Conservation (phyloP, 177 flowering plant genomes). For the Vitis hybrid region DNA sequence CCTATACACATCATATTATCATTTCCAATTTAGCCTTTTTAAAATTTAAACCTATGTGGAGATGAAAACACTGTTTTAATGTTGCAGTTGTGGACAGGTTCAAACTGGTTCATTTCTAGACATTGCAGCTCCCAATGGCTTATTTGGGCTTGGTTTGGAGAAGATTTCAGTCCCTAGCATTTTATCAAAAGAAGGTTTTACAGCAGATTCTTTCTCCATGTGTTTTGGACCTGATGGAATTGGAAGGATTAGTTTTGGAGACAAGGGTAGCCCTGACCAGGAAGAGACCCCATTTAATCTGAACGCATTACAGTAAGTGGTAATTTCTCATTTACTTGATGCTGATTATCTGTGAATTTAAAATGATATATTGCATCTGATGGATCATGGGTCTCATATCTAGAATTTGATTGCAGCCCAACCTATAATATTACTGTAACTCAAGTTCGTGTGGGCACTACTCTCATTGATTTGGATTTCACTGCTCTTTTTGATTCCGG, state of each 20-base stretch:
- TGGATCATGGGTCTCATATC: neutral
- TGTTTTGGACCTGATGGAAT: conserved; percentile 49
- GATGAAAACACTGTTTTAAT: conserved; percentile 6
- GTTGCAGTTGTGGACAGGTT: conserved; percentile 48
- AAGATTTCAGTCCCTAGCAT: conserved; percentile 48
- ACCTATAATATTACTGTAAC: conserved; percentile 42
- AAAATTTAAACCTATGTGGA: neutral
- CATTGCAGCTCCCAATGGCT: conserved; percentile 53
- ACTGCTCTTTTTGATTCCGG: conserved; percentile 66
- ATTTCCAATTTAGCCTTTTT: neutral
- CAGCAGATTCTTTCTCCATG: conserved; percentile 52
- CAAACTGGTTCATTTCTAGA: conserved; percentile 49
- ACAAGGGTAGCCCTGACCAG: conserved; percentile 48
- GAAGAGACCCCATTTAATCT: conserved; percentile 48
- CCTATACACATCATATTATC: neutral
- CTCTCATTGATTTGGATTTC: conserved; percentile 34
- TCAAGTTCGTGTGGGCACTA: conserved; percentile 45
- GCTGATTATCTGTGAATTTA: conserved; percentile 7
- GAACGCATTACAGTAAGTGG: conserved; percentile 44
- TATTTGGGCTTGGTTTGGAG: conserved; percentile 51
- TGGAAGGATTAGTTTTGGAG: conserved; percentile 54
- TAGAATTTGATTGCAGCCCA: conserved; percentile 43
- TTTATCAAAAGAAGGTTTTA: conserved; percentile 41
- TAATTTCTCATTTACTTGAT: conserved; percentile 22
- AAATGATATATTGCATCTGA: neutral